Base-by-base conservation (phyloP, 305 asterid species). In the Fraxinus baroniana region DNA sequence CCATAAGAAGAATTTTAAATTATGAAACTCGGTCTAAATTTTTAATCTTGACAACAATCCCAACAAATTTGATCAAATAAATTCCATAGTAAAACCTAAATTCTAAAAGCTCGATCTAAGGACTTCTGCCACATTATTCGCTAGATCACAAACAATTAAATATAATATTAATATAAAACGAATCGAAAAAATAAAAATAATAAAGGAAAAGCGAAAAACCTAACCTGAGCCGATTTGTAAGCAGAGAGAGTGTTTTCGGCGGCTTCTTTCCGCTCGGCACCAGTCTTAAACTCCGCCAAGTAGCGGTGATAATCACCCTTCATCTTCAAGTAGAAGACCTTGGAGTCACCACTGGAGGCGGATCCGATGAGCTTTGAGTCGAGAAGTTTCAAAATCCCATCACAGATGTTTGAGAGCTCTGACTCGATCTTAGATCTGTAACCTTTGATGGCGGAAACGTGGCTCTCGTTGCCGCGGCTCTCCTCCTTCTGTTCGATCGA, bases 321-420 rank as follows among this genome's bases (percentile, higher is more conserved):
- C 93, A 90, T 90, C 88, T 90, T 90, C 92, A 90, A 79, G 86
- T 90, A 90, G 60, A 90, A 90, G n/a, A 90, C 91, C 87, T 88
- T 90, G 7, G 92, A 90, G 52, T 90, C 92, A 1, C 91, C 91
- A 82, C 49, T 86, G 18, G 84, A 78, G 1, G 92, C 91, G 79
- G 92, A 85, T 88, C 91, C 91, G 81, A 90, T 84, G 83, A 90
- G 91, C 35, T 90, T 90, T 12, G 91, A 17, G 26, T 90, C 92
- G 57, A 90, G 90, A 26, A 90, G 89, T 87, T 90, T 90, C 85
- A 90, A 86, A 62, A 90, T 90, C 68, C 92, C 92, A 80, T 90
- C 92, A 79, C 92, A 90, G 24, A 90, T 90, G 81, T 57, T 30
- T 3, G 92, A 90, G 5, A 90, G 91, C 88, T 90, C 92, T 0